These are phyloP conservation scores for Epicoccum nigrum DNA, from an alignment of 2,329 filamentous ascomycete genomes.

Conservation along the genomic window DNA sequence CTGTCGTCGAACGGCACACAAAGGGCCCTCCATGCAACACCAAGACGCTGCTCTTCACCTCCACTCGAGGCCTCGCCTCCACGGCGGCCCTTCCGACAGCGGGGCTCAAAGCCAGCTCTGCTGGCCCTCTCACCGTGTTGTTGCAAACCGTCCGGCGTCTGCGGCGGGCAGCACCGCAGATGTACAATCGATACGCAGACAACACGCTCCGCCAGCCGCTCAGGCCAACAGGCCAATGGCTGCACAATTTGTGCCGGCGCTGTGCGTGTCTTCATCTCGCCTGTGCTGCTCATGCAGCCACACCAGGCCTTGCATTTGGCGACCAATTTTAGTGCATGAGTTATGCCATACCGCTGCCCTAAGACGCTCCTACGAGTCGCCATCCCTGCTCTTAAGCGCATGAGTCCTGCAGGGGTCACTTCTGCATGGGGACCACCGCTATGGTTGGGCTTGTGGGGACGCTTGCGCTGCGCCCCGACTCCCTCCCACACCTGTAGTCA, in stretches of 20 bases:
- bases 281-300: constrained; percentile 39
- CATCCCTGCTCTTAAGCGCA: constrained; percentile 41
- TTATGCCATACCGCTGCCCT: constrained; percentile 48
- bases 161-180: constrained; percentile 23
- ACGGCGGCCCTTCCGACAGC: constrained; percentile 20
- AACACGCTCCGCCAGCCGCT: constrained; percentile 11
- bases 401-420: constrained; percentile 43
- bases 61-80: constrained; percentile 15
- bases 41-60: constrained; percentile 1
- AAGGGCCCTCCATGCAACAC: constrained; percentile 23
- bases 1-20: constrained; percentile 37
- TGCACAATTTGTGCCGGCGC: constrained; percentile 32
- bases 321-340: constrained; percentile 42
- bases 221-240: constrained; percentile 24
- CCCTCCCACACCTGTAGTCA: constrained; percentile 36
- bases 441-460: constrained; percentile 46
- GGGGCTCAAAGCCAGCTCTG: constrained; percentile 17
- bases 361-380: constrained; percentile 44
- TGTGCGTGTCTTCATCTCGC: constrained; percentile 46
- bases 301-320: constrained; percentile 39
- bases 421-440: constrained; percentile 38
- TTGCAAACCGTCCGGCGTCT: constrained; percentile 28
- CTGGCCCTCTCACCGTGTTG: background rate
- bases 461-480: constrained; percentile 47
- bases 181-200: constrained; percentile 28